These are phyloP conservation scores for Lipomyces chichibuensis DNA, from an alignment of 805 yeast genomes.

Conservation along the genomic window DNA sequence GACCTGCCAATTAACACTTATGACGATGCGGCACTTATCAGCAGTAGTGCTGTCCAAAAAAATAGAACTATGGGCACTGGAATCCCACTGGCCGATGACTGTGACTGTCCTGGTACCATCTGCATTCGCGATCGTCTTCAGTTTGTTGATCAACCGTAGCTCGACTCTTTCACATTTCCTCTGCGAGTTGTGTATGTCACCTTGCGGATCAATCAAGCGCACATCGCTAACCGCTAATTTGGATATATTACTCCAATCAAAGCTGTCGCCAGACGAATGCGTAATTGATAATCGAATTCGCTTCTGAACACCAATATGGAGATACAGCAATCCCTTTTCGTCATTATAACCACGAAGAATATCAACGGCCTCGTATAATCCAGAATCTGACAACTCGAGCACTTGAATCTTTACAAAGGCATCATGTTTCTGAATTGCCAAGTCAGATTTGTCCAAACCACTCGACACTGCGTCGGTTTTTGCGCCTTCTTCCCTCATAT, in stretches of 20 bases:
- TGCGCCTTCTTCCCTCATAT: conserved; percentile 32
- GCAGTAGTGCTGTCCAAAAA: conserved; percentile 32
- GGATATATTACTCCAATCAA: conserved; percentile 31
- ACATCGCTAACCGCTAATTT: conserved; percentile 18
- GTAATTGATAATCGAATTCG: conserved; percentile 26
- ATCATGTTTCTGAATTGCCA: conserved; percentile 20
- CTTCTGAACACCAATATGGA: conserved; percentile 33
- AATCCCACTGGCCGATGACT: conserved; percentile 37
- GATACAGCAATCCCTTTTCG: conserved; percentile 21
- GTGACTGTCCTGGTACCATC: conserved; percentile 36
- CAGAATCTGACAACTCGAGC: conserved; percentile 28
- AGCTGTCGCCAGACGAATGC: conserved; percentile 34
- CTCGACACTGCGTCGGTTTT: background rate
- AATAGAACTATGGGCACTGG: conserved; percentile 33
- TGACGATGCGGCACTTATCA: conserved; percentile 24
- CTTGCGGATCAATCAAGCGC: conserved; percentile 14
- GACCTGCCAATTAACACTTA: conserved; percentile 33
- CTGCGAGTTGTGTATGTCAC: conserved; percentile 5
- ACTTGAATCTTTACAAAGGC: conserved; percentile 32
- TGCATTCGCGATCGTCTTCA: conserved; percentile 33
- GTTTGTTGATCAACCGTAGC: conserved; percentile 21
- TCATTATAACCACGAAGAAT: conserved; percentile 16
- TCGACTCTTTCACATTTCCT: conserved; percentile 25
- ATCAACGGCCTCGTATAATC: conserved; percentile 32
- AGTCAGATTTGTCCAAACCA: background rate